phyloP scores from a whole-genome alignment of 768 basidiomycete species.

The Panellus pusillus region DNA sequence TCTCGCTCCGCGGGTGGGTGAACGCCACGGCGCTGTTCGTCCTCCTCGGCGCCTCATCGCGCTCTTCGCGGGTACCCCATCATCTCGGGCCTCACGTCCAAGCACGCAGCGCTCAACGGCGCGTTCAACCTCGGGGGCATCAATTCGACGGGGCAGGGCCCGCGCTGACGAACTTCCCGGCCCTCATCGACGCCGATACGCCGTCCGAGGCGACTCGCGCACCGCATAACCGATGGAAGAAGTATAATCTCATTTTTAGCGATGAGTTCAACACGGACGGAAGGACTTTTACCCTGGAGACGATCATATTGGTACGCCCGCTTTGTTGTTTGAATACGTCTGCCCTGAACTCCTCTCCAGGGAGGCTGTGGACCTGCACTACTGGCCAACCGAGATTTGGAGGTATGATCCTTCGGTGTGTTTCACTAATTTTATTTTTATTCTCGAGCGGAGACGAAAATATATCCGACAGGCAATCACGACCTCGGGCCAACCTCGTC shows the following conservation, averaged over 20 bases:
- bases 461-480: constrained; percentile 58
- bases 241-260: constrained; percentile 56
- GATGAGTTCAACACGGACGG: constrained; percentile 62
- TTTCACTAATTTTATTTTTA: neutral
- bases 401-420: constrained; percentile 78
- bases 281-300: constrained; percentile 76
- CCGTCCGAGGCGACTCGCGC: constrained; percentile 56
- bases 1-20: constrained; percentile 61
- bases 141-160: constrained; percentile 74
- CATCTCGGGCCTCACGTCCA: constrained; percentile 30
- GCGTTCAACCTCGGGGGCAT: constrained; percentile 77
- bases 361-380: constrained; percentile 87
- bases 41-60: constrained; percentile 53
- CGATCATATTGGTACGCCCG: constrained; percentile 60
- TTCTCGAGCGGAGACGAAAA: neutral
- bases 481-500: constrained; percentile 68
- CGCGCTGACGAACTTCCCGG: constrained; percentile 54
- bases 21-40: constrained; percentile 60
- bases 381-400: constrained; percentile 82
- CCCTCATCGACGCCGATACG: constrained; percentile 77
- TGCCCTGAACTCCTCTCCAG: constrained; percentile 34
- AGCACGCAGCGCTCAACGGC: constrained; percentile 23
- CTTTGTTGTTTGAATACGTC: neutral
- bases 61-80: constrained; percentile 78
- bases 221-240: constrained; percentile 31